phyloP scores from a whole-genome alignment of 73 alveolate species.

The Paramecium biaurelia region DNA sequence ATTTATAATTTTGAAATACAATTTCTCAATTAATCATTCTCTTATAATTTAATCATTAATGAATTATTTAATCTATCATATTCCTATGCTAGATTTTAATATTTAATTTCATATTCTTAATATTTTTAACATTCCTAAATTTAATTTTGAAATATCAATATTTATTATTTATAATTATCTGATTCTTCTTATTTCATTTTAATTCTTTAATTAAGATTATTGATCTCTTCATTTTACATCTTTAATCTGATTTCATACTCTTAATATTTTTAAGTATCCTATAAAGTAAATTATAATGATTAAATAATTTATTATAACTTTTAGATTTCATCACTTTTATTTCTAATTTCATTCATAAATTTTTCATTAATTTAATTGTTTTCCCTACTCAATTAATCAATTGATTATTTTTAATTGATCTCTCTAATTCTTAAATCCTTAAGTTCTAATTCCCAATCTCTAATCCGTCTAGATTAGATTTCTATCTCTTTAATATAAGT shows the following conservation, averaged over 20 bases:
- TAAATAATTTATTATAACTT: not conserved
- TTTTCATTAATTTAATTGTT: not conserved
- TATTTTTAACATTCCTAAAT: not conserved
- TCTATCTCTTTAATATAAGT: not conserved
- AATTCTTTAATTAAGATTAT: not conserved
- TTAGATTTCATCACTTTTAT: not conserved
- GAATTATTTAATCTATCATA: constrained; percentile 37
- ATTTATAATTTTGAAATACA: not conserved
- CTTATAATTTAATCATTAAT: not conserved
- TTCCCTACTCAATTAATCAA: constrained; percentile 30
- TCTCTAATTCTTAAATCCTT: not conserved
- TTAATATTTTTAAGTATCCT: constrained; percentile 20
- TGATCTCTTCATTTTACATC: constrained; percentile 29
- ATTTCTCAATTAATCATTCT: constrained; percentile 4
- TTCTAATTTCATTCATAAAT: not conserved
- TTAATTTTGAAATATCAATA: not conserved
- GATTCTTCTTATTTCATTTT: not conserved
- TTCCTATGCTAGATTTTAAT: not conserved
- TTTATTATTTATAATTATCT: not conserved
- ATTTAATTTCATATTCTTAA: not conserved
- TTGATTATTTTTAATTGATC: not conserved
- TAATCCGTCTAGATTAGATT: not conserved
- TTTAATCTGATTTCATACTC: constrained; percentile 35
- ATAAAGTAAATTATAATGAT: not conserved
- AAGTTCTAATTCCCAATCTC: not conserved